phyloP scores from a whole-genome alignment of 2,329 filamentous ascomycete species.

The Diaporthe vexans region DNA sequence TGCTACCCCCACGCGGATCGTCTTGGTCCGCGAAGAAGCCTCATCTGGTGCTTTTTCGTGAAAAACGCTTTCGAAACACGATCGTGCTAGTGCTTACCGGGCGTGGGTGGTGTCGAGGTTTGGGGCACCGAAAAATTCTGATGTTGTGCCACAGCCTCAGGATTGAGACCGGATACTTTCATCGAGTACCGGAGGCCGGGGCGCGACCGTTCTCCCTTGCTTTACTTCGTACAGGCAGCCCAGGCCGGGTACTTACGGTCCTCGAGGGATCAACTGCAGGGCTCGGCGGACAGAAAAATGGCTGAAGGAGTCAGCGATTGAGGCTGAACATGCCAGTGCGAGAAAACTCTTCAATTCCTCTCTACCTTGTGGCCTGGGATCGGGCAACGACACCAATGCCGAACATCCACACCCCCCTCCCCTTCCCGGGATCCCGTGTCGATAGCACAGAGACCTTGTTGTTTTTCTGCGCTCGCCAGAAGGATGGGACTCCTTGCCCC shows the following conservation, averaged over 20 bases:
- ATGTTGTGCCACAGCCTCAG: slow-evolving; percentile 19
- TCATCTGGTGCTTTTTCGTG: background rate
- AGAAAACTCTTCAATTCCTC: slow-evolving; percentile 34
- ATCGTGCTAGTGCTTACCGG: slow-evolving; percentile 24
- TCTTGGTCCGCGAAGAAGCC: slow-evolving; percentile 13
- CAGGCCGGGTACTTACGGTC: slow-evolving; percentile 6
- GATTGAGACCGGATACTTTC: background rate
- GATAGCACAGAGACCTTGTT: slow-evolving; percentile 15
- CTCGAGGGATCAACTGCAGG: slow-evolving; percentile 22
- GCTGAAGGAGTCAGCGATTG: slow-evolving; percentile 28
- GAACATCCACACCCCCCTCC: background rate
- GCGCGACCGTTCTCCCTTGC: slow-evolving; percentile 12
- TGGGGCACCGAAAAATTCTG: slow-evolving; percentile 21
- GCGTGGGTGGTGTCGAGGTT: slow-evolving; percentile 9
- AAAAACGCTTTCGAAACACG: background rate
- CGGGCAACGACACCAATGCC: slow-evolving; percentile 1
- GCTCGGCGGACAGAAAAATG: slow-evolving; percentile 1
- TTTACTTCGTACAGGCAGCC: slow-evolving; percentile 1
- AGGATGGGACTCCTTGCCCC: slow-evolving; percentile 22
- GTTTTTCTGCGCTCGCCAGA: background rate
- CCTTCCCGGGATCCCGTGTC: background rate
- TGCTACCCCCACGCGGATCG: slow-evolving; percentile 25
- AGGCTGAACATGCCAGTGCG: slow-evolving; percentile 34
- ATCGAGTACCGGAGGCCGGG: slow-evolving; percentile 1
- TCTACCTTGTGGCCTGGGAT: slow-evolving; percentile 3